Conservation (phyloP, 2,329 filamentous ascomycete genomes). For the Aspergillus brasiliensis region DNA sequence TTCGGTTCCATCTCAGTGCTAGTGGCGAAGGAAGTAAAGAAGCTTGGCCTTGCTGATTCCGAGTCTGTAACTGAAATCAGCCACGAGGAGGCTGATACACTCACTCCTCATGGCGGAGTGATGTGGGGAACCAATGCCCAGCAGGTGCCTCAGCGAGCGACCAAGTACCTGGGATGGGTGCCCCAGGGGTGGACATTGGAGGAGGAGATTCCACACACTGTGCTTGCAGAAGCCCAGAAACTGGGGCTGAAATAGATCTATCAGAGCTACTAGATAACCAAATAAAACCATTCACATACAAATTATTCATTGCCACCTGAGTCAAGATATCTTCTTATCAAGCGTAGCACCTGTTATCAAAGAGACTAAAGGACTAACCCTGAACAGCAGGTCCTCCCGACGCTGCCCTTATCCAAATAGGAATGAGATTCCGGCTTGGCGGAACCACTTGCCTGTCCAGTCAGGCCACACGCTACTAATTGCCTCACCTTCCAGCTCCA, state of each 20-base stretch:
- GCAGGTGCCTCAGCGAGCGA: constrained; percentile 24
- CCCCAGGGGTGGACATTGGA: constrained; percentile 23
- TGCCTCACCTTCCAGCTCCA: not conserved
- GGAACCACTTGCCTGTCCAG: not conserved
- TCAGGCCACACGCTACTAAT: not conserved
- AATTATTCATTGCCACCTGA: too few species aligned
- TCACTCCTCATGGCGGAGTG: constrained; percentile 26
- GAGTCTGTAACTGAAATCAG: constrained; percentile 22
- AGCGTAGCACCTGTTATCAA: not conserved
- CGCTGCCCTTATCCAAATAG: not conserved
- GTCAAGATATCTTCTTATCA: not conserved
- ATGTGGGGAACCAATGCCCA: constrained; percentile 36
- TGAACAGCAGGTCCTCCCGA: not conserved
- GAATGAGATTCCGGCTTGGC: not conserved
- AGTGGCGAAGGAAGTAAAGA: constrained; percentile 24
- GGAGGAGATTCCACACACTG: constrained; percentile 28
- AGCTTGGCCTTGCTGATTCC: constrained; percentile 24
- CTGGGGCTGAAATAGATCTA: constrained; percentile 11
- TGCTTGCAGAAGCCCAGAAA: constrained; percentile 24
- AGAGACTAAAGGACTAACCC: not conserved
- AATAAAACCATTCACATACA: too few species aligned
- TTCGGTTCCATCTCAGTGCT: constrained; percentile 27
- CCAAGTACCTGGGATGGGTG: constrained; percentile 26
- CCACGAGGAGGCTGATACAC: constrained; percentile 26
- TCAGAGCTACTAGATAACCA: too few species aligned